Base-by-base conservation (phyloP, 2,329 filamentous ascomycete species). In the Fusarium nygamai region DNA sequence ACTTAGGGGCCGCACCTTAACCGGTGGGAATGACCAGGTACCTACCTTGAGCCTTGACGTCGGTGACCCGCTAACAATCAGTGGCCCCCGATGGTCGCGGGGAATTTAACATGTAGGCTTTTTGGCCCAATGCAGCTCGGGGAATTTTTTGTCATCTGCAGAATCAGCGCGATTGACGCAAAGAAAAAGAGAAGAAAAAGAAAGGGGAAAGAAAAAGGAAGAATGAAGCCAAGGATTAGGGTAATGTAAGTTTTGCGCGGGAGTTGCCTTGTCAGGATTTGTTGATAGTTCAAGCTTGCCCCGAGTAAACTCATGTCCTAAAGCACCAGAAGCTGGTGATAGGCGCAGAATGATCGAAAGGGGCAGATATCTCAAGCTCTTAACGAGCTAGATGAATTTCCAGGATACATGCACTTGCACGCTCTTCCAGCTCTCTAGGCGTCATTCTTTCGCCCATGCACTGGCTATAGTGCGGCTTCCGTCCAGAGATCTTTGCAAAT, bases 1-100 rank as follows among this genome's bases (percentile, higher is more conserved):
- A 78, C 76, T 76, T 60, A 60, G 57, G 57, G 57, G 57, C 57
- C 76, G 76, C 77, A 76, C 50, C 60, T 84, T 84, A 84, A 78
- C 82, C 82, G 82, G 54, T 48, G 60, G 67, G 54, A 80, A 53
- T 46, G 61, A 75, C 72, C 78, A 75, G 74, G 47, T 63, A 75
- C 34, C 36, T 38, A 63, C 63, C 69, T 65, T 36, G 50, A 62
- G 33, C 39, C 29, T 62, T 47, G 39, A 67, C 48, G 50, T 53
- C 20, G 53, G 46, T 31, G 72, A 66, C 72, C 76, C 71, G 64
- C 74, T 77, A 36, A 27, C 33, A 36, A 73, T 65, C 65, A 67
- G 64, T 60, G 71, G 70, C 65, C 33, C 43, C 57, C 66, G 59
- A 76, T 69, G 68, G 58, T 59, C 68, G 73, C 73, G 71, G 73